These are phyloP conservation scores for Trichoderma atrobrunneum DNA, from an alignment of 2,329 filamentous ascomycete genomes.

Conservation along the genomic window DNA sequence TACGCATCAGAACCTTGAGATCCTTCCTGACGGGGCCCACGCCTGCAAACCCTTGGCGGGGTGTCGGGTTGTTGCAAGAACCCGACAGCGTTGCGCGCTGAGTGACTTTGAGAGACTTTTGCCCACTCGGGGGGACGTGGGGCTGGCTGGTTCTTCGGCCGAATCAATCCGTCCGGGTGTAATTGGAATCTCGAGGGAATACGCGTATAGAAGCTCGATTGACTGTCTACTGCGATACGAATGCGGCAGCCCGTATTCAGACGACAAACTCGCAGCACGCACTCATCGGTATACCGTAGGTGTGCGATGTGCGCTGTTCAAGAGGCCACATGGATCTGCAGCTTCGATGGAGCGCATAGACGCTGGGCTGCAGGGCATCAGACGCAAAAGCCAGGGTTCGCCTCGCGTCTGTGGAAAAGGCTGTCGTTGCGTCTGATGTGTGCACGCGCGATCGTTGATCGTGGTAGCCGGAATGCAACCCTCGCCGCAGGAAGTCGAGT, in stretches of 20 bases:
- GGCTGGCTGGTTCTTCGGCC: not conserved
- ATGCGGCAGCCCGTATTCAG: not conserved
- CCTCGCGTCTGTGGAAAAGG: not conserved
- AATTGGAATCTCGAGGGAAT: not conserved
- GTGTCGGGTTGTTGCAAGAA: conserved; percentile 34
- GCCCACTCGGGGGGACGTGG: conserved; percentile 1
- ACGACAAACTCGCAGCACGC: not conserved
- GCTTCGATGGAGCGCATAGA: not conserved
- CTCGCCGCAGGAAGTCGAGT: not conserved
- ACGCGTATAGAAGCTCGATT: not conserved
- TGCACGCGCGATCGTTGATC: conserved; percentile 2
- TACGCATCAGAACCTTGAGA: not conserved
- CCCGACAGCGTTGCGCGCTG: conserved; percentile 27
- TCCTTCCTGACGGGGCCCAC: not conserved
- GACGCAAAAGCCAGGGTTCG: not conserved
- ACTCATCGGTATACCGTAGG: not conserved
- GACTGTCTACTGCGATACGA: not conserved
- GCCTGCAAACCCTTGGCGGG: conserved; percentile 7
- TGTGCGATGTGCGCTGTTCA: not conserved
- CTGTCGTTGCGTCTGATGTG: not conserved
- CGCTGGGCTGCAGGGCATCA: not conserved
- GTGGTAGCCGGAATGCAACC: conserved; percentile 3
- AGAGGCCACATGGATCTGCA: not conserved
- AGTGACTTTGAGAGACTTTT: not conserved
- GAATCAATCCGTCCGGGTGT: conserved; percentile 10